A percentile compares a stretch with the other conserved stretches of the same genome.
Conservation (phyloP, 805 yeast genomes). For the Saturnispora bothae region DNA sequence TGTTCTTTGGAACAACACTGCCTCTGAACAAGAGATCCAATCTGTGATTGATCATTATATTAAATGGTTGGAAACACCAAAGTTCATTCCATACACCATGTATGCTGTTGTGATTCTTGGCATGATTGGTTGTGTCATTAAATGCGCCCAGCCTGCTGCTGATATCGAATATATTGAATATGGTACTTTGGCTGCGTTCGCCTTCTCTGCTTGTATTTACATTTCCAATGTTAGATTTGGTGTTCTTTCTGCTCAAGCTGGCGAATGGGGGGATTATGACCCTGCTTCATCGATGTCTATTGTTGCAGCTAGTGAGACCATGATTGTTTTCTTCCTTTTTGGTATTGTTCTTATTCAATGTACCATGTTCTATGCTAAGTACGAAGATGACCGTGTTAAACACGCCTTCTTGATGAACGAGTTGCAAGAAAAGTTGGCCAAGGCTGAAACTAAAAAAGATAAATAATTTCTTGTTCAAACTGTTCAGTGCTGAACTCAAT, state of each 20-base stretch:
- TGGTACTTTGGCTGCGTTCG: slow-evolving; percentile 65
- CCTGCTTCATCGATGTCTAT: slow-evolving; percentile 79
- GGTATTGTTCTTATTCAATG: slow-evolving; percentile 82
- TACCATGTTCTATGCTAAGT: slow-evolving; percentile 73
- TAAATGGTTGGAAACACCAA: slow-evolving; percentile 60
- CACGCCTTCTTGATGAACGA: slow-evolving; percentile 20
- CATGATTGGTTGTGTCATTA: slow-evolving; percentile 59
- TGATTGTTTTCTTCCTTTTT: slow-evolving; percentile 56
- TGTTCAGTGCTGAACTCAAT: too few species aligned
- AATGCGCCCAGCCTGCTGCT: slow-evolving; percentile 78
- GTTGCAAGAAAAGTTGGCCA: slow-evolving; percentile 14
- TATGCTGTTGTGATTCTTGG: slow-evolving; percentile 58
- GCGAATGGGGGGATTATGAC: slow-evolving; percentile 92
- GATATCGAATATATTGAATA: slow-evolving; percentile 86
- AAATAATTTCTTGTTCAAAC: neutral
- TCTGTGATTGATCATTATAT: slow-evolving; percentile 54
- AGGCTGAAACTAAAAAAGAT: slow-evolving; percentile 7
- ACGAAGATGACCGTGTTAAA: slow-evolving; percentile 21
- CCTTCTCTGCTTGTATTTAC: slow-evolving; percentile 67
- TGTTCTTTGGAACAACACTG: slow-evolving; percentile 54
- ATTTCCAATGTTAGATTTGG: slow-evolving; percentile 83
- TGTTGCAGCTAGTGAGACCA: slow-evolving; percentile 78
- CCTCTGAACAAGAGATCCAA: slow-evolving; percentile 43
- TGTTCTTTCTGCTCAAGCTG: slow-evolving; percentile 51
- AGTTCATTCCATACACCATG: slow-evolving; percentile 44